Base-by-base conservation (phyloP, 805 yeast genomes). In the Yarrowia deformans region DNA sequence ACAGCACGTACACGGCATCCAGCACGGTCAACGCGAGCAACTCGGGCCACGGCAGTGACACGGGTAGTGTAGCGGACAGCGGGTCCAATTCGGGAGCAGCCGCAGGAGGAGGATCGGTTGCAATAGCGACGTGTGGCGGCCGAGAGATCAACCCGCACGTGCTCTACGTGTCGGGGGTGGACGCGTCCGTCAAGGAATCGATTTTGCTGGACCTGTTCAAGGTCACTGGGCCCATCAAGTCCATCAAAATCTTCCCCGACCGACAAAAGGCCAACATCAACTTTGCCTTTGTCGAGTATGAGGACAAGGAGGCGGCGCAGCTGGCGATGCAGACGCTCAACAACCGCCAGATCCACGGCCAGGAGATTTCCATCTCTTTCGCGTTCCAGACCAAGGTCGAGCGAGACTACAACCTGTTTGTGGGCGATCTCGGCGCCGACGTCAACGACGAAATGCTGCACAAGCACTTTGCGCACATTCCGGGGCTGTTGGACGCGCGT, bases 241-340 rank as follows among this genome's bases (percentile, higher is more conserved):
- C 87, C 29, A 85, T 90, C 70, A 92, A 91, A 78, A 81, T 93
- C 52, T 81, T 92, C 70, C 84, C 86, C 71, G 97, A 92, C 75
- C 90, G 90, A 78, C 90, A 90, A 77, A 54, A 72, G 45, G 85
- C 84, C 10, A 90, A 91, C 14, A 87, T 85, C 77, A 90, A 90
- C 76, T 93, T 91, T 78, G 96, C 96, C 1, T 92, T 93, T 77
- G 86, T 93, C 68, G 97, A 91, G 78, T 92, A 85, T 73, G 86
- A 83, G 34, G 80, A 80, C 64, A 83, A 86, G 49, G 81, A 80
- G 40, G 81, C 82, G 40, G 97, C 97, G 1, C 84, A 82, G 46
- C 80, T 81, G 71, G 94, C 95, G 1, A 80, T 88, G 68, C 83
- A 83, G 66, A 79, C 86, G 12, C 80, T 90, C 70, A 85, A 89